Evolutionary conservation across 345 rosid species (phyloP).

Genomic region (Balakata baccata): DNA sequence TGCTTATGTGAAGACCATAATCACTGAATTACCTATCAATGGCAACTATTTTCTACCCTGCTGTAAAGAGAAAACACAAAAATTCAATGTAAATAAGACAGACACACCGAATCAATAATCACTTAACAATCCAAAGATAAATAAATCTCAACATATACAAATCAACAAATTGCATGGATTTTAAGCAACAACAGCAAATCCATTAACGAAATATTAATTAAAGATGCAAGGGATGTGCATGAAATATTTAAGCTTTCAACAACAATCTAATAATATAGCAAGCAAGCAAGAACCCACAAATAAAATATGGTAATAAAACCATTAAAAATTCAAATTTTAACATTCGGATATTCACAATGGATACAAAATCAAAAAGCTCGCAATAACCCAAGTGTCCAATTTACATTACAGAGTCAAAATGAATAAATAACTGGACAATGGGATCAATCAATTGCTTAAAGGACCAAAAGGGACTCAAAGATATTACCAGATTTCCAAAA

Average conservation of each 20-base stretch:
- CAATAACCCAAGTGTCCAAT: too few relatives aligned
- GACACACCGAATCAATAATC: not conserved
- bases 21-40: not conserved
- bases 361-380: too few relatives aligned
- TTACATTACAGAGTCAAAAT: too few relatives aligned
- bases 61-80: not conserved
- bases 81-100: not conserved
- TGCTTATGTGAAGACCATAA: not conserved
- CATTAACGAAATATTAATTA: not conserved
- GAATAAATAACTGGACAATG: too few relatives aligned
- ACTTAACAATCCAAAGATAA: not conserved
- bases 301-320: too few relatives aligned
- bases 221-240: not conserved
- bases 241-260: not conserved
- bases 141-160: conserved; percentile 9
- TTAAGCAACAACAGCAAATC: not conserved
- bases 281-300: not conserved
- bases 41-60: not conserved
- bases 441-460: too few relatives aligned
- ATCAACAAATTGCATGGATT: not conserved
- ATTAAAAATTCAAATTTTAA: too few relatives aligned
- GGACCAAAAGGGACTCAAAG: too few relatives aligned
- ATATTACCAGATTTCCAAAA: too few relatives aligned
- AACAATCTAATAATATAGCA: not conserved
- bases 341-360: too few relatives aligned